Base-by-base conservation (phyloP, 768 basidiomycete genomes). In the Holtermanniella nyarrowii region DNA sequence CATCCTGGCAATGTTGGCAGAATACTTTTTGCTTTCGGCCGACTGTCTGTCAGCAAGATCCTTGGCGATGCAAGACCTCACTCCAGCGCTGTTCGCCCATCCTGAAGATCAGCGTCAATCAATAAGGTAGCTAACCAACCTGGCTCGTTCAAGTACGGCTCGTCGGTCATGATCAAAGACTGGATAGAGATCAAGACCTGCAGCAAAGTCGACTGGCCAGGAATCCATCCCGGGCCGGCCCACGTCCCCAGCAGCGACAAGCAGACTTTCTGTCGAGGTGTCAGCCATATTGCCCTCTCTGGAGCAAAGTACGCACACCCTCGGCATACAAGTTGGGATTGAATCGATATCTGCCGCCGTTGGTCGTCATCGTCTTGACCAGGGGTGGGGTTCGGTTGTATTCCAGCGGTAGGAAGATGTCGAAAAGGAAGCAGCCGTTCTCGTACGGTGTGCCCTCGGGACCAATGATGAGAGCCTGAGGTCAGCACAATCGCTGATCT, bases 111-210 rank as follows among this genome's bases (percentile, higher is more conserved):
- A 31, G 26, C 22, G 27, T 14, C 23, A 16, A 42, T 18, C 23
- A 31, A 31, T 26, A 18, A 48, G 0, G 44, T 20, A 41, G 21
- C 21, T 31, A 40, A 45, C 58, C 46, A 87, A 22, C 85, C 88
- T 18, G 90, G 90, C 68, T 96, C 90, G 59, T 93, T 93, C 54
- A 89, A 71, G 68, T 90, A 93, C 7, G 91, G 87, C 62, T 89
- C 90, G 18, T 93, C 91, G 56, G 86, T 90, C 22, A 95, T 75
- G 59, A 95, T 93, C 86, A 96, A 88, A 14, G 87, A 88, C 74
- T 95, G 91, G 26, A 96, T 91, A 14, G 89, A 91, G 37, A 95
- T 86, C 40, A 96, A 76, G 31, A 91, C 82, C 75, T 93, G 90
- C 3, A 93, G 77, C 45, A 96, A 73, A 4, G 90, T 95, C 5